These are phyloP conservation scores for Sphaerulina populicola DNA, from an alignment of 2,329 filamentous ascomycete genomes.

Conservation along the genomic window DNA sequence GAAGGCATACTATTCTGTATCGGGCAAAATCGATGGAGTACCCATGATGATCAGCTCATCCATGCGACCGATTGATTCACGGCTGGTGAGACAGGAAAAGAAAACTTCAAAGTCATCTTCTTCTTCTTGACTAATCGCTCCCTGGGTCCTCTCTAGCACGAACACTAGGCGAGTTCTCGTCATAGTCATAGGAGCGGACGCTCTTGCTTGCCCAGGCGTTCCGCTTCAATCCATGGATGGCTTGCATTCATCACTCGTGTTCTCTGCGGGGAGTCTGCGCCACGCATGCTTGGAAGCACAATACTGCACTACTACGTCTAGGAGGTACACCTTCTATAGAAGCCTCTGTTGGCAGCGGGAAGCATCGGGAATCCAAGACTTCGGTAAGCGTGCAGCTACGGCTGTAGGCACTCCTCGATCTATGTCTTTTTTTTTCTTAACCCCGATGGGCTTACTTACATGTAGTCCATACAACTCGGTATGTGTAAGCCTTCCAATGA, in stretches of 20 bases:
- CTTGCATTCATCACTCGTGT: not conserved
- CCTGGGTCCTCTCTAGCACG: no score
- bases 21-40: no score
- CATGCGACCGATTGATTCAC: not conserved
- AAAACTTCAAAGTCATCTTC: not conserved
- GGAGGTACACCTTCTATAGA: not conserved
- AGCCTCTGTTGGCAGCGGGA: not conserved
- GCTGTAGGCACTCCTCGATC: no score
- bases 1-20: no score
- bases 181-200: not conserved
- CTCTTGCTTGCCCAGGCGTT: no score
- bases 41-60: not conserved
- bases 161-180: no score
- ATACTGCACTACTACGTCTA: not conserved
- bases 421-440: not conserved
- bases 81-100: not conserved
- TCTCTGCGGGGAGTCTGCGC: not conserved
- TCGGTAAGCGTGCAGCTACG: no score
- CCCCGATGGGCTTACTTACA: not conserved
- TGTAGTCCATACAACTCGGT: not conserved
- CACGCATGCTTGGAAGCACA: not conserved
- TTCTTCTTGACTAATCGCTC: not conserved
- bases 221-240: not conserved
- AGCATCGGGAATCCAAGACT: not conserved
- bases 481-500: not conserved